Percentiles rank a stretch among this genome's conserved stretches.
phyloP scores from a whole-genome alignment of 169 alveolate genomes.

The Theileria sp. region DNA sequence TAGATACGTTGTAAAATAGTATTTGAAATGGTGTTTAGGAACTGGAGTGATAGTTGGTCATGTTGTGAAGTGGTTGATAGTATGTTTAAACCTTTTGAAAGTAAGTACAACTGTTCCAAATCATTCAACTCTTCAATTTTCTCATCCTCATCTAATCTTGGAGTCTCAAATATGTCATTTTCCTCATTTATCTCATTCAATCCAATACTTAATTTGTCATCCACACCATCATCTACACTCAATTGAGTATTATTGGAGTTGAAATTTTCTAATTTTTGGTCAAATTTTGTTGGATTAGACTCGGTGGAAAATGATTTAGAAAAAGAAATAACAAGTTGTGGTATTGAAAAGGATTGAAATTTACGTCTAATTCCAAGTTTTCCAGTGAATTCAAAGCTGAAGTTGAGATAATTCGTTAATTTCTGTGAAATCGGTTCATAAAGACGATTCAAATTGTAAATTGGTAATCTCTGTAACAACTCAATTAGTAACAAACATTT shows the following conservation, averaged over 20 bases:
- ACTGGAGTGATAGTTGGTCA: slow-evolving; percentile 72
- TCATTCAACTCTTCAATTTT: slow-evolving; percentile 40
- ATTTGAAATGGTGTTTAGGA: slow-evolving; percentile 67
- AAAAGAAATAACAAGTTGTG: slow-evolving; percentile 56
- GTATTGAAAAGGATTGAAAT: slow-evolving; percentile 61
- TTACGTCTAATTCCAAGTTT: slow-evolving; percentile 73
- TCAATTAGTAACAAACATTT: slow-evolving; percentile 65
- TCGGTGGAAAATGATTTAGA: background rate
- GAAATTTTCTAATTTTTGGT: background rate
- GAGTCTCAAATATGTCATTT: slow-evolving; percentile 75
- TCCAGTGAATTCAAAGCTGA: slow-evolving; percentile 72
- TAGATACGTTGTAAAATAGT: slow-evolving; percentile 62
- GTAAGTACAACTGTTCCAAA: slow-evolving; percentile 67
- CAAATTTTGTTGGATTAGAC: background rate
- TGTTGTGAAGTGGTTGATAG: slow-evolving; percentile 60
- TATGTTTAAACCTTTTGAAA: slow-evolving; percentile 62
- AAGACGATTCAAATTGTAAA: slow-evolving; percentile 61
- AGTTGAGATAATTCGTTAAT: slow-evolving; percentile 51
- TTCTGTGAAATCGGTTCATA: slow-evolving; percentile 36
- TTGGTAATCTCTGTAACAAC: slow-evolving; percentile 60
- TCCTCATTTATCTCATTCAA: slow-evolving; percentile 68
- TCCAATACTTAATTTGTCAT: slow-evolving; percentile 32
- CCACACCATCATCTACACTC: no score
- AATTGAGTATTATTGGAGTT: no score
- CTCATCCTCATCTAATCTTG: slow-evolving; percentile 64